Evolutionary conservation across 768 basidiomycete species (phyloP).

Genomic region (Suillus tomentosus): DNA sequence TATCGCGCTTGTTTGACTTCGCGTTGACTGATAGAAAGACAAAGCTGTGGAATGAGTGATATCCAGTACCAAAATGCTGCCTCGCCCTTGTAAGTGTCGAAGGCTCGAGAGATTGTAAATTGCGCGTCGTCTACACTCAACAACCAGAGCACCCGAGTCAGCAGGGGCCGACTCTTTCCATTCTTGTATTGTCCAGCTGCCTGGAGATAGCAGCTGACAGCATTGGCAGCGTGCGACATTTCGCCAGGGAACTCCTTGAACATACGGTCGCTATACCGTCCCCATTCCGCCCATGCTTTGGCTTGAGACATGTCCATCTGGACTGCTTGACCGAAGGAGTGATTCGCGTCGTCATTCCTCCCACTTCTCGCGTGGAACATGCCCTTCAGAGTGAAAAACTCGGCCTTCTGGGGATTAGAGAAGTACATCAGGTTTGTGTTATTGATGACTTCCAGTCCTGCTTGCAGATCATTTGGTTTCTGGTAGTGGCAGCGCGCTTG

Average conservation of each 20-base stretch:
- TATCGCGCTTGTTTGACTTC: conserved; percentile 93
- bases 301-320: conserved; percentile 94
- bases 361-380: conserved; percentile 94
- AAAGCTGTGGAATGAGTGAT: conserved; percentile 91
- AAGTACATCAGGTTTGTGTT: conserved; percentile 99
- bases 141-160: conserved; percentile 94
- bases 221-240: conserved; percentile 77
- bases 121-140: conserved; percentile 85
- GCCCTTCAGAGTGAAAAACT: conserved; percentile 97
- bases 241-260: conserved; percentile 85
- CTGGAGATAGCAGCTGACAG: conserved; percentile 97
- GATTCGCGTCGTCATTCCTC: conserved; percentile 86
- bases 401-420: conserved; percentile 90
- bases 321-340: conserved; percentile 92
- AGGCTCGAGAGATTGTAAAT: conserved; percentile 74
- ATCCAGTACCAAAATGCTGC: conserved; percentile 99
- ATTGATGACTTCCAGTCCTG: conserved; percentile 97
- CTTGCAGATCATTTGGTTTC: conserved; percentile 88
- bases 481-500: conserved; percentile 99
- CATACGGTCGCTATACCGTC: conserved; percentile 87
- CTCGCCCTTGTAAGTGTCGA: conserved; percentile 96
- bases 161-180: conserved; percentile 87
- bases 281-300: conserved; percentile 99
- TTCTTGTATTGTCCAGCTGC: conserved; percentile 95
- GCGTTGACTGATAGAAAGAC: conserved; percentile 83